A percentile compares a stretch with the other conserved stretches of the same genome.
Conservation (phyloP, 106 monocot genomes). For the Narthecium ossifragum region DNA sequence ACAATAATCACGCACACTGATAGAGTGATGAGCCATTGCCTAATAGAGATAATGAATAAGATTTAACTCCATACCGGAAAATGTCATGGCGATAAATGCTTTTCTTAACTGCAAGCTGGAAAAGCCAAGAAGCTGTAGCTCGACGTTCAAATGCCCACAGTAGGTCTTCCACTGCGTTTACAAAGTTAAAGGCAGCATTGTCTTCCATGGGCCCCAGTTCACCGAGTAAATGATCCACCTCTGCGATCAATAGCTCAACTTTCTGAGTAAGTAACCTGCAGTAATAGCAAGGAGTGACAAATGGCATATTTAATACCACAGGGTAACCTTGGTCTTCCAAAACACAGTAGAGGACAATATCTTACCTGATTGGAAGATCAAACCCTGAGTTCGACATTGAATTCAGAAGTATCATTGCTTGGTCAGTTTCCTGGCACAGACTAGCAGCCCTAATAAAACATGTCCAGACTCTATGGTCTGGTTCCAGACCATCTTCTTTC, state of each 20-base stretch:
- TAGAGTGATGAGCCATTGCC: no score
- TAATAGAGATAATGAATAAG: no score
- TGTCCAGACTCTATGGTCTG: constrained; percentile 94
- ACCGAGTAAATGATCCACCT: constrained; percentile 61
- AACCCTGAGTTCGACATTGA: constrained; percentile 58
- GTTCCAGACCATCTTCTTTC: constrained; percentile 69
- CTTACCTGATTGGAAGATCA: constrained; percentile 83
- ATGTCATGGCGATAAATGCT: constrained; percentile 66
- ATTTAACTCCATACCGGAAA: constrained; percentile 58
- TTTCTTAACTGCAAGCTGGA: constrained; percentile 78
- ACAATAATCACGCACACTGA: no score
- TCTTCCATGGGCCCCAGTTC: constrained; percentile 56
- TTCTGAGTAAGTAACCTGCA: constrained; percentile 66
- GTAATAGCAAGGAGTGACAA: constrained; percentile 4
- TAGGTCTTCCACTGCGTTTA: constrained; percentile 88
- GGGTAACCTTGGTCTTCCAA: no score
- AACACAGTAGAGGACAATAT: constrained; percentile 2
- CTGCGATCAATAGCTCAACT: constrained; percentile 39
- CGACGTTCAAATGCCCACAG: constrained; percentile 94
- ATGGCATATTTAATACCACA: no score
- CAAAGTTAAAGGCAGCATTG: constrained; percentile 86
- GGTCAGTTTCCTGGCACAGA: constrained; percentile 61
- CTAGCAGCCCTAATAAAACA: constrained; percentile 92
- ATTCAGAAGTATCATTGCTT: constrained; percentile 57
- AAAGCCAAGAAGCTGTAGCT: constrained; percentile 90